phyloP scores from a whole-genome alignment of 495 filamentous ascomycete species.

The Pseudoneurospora amorphoporcata region DNA sequence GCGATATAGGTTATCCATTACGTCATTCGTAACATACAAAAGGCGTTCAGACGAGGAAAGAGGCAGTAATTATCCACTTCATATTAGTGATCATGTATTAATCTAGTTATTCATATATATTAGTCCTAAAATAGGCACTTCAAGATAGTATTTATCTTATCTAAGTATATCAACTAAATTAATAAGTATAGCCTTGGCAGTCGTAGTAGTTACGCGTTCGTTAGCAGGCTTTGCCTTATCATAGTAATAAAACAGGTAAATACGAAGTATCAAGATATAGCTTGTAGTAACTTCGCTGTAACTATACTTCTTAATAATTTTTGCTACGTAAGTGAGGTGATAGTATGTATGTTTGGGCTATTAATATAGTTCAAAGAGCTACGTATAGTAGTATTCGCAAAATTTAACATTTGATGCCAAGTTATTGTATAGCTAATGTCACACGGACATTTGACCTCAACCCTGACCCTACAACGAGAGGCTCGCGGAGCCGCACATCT shows the following conservation, averaged over 20 bases:
- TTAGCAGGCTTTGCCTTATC: neutral
- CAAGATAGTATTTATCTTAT: too few relatives aligned
- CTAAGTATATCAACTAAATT: too few relatives aligned
- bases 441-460: too few relatives aligned
- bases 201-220: neutral
- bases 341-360: neutral
- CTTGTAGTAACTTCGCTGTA: neutral
- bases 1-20: neutral
- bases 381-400: neutral
- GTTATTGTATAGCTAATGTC: neutral
- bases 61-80: too few relatives aligned
- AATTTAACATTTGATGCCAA: neutral
- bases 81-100: neutral
- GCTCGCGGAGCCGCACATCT: too few relatives aligned
- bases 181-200: too few relatives aligned
- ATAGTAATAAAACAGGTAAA: neutral
- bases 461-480: too few relatives aligned
- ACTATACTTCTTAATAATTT: neutral
- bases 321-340: fast-evolving
- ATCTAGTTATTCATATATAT: neutral
- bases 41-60: neutral
- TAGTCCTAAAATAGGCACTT: neutral
- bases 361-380: neutral
- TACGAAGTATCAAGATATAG: neutral
- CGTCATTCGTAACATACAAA: neutral